Base-by-base conservation (phyloP, 1,139 yeast genomes). In the Scheffersomyces illinoinensis region DNA sequence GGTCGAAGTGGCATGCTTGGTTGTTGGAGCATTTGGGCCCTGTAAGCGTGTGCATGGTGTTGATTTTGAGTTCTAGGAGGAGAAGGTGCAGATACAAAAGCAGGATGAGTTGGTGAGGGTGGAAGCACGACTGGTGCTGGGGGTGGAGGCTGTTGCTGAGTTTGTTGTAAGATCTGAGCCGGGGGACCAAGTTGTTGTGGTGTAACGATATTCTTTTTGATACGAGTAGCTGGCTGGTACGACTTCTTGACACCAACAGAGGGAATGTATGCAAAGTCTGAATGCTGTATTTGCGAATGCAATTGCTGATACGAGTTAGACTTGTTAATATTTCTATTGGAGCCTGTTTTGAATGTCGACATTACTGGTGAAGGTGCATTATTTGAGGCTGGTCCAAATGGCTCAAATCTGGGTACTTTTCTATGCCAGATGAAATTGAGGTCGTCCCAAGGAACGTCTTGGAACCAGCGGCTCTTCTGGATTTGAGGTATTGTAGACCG, bases 351-450 rank as follows among this genome's bases (percentile, higher is more conserved):
- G 48, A 80, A 54, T 1, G 76, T 70, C 2, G 79, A 79, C n/a
- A 75, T 70, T 62, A 68, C 74, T n/a, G 74, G 68, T 17, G 74
- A 62, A 10, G 70, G 57, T 33, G 72, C 60, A 47, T 65, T 63
- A 21, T 68, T 57, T 19, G 62, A 61, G 58, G 69, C 52, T 62
- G 88, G 75, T 54, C 85, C 85, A 70, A 88, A 92, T 5, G 82
- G 81, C 62, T 81, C 85, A 59, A 81, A 78, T 56, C 82, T 66
- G 0, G 85, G 85, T 2, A 78, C 84, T 58, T 78, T 79, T n/a
- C 83, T 65, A 43, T 73, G 73, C 85, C 85, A 81, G 43, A 81
- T 77, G 58, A 68, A 79, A 53, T 68, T 74, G 33, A 74, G 70
- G 61, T 80, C 83, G 55, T 76, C 72, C 85, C 85, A 81, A 6